phyloP scores from a whole-genome alignment of 805 yeast genomes.

The Candida nonsorbophila region DNA sequence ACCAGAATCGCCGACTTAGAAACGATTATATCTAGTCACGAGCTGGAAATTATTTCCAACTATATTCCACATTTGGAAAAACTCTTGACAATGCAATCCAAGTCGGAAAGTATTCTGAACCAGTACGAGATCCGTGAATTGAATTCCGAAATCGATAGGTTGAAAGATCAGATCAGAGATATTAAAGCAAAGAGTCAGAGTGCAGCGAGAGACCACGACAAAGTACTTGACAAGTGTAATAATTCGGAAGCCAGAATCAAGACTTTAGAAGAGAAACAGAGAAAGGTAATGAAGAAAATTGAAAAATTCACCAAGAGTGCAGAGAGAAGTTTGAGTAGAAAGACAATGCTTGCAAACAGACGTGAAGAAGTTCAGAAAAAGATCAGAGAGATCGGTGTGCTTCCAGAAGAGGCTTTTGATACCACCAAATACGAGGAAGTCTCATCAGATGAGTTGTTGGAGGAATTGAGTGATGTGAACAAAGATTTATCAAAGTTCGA shows the following conservation, averaged over 20 bases:
- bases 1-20: slow-evolving; percentile 40
- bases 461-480: slow-evolving; percentile 48
- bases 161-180: slow-evolving; percentile 20
- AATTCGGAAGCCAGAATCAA: slow-evolving; percentile 36
- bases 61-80: slow-evolving; percentile 43
- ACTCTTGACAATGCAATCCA: slow-evolving; percentile 9
- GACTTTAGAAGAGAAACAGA: slow-evolving; percentile 54
- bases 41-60: slow-evolving; percentile 56
- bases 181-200: slow-evolving; percentile 21
- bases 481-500: slow-evolving; percentile 56
- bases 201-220: slow-evolving; percentile 20
- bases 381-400: slow-evolving; percentile 79
- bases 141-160: slow-evolving; percentile 18
- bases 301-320: slow-evolving; percentile 58
- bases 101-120: slow-evolving; percentile 8
- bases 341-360: slow-evolving; percentile 52
- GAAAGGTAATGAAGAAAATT: slow-evolving; percentile 45
- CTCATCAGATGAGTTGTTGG: slow-evolving; percentile 49
- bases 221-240: slow-evolving; percentile 22
- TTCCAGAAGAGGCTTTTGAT: slow-evolving; percentile 79
- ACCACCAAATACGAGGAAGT: slow-evolving; percentile 31
- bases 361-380: slow-evolving; percentile 68
- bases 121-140: slow-evolving; percentile 10
- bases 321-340: slow-evolving; percentile 61
- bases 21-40: slow-evolving; percentile 39